phyloP scores from a whole-genome alignment of 192 early-diverging fungal genomes.

The Coemansia sp. region DNA sequence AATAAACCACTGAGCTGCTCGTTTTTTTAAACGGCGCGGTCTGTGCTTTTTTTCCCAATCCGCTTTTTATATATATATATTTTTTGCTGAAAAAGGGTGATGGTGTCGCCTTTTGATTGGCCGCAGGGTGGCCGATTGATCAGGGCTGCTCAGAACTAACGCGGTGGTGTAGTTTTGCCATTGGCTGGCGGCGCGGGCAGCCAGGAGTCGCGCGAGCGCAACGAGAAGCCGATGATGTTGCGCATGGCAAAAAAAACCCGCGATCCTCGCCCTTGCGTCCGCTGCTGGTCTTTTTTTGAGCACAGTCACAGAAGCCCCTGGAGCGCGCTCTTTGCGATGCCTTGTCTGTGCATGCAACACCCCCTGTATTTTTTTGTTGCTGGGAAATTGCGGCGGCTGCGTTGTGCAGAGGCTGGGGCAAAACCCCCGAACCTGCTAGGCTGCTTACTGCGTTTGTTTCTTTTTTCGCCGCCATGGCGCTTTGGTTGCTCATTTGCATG shows the following conservation, averaged over 20 bases:
- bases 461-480: not conserved
- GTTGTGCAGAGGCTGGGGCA: not conserved
- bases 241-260: no score
- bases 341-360: not conserved
- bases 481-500: not conserved
- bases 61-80: not conserved
- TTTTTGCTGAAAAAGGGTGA: not conserved
- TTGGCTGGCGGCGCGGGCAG: constrained; percentile 11
- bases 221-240: not conserved
- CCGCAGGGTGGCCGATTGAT: not conserved
- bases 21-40: not conserved
- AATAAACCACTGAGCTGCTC: not conserved
- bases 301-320: not conserved
- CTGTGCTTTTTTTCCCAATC: not conserved
- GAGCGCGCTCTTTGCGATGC: no score
- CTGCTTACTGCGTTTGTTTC: not conserved
- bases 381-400: not conserved
- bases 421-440: not conserved
- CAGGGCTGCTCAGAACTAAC: not conserved
- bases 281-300: no score
- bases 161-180: constrained; percentile 13
- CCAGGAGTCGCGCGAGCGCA: not conserved
- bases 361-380: no score
- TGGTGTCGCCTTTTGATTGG: not conserved
- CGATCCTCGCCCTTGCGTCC: not conserved